Base-by-base conservation (phyloP, 192 early-diverging fungal species). In the Chytriomyces confervae region DNA sequence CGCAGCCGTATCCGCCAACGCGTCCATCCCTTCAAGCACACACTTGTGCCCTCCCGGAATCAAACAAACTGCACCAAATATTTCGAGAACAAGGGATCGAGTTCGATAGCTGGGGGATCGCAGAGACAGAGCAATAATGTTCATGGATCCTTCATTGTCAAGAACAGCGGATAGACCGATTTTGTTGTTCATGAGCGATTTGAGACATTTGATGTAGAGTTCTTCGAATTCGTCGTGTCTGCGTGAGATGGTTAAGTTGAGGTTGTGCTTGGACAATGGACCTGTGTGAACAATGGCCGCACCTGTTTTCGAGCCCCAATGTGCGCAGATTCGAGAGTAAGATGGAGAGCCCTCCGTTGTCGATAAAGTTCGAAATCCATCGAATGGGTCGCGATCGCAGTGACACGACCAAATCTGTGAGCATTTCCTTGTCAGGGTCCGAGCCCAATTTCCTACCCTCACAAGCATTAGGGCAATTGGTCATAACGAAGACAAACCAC, bases 121-220 rank as follows among this genome's bases (percentile, higher is more conserved):
- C 11, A 89, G 69, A 6, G 84, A 87, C 29, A 87, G 62, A 7
- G 87, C 86, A 66, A 89, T 87, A 23, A 84, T 79, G 51, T 82
- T 72, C 48, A 89, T 77, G 16, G 82, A 64, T 13, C 76, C 83
- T 7, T 79, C 78, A 24, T 75, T 76, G 49, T 89, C 86, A 29
- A 89, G 79, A 20, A 89, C 83, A 11, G 84, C 83, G 0, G 82
- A 83, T 18, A 89, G 69, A 36, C 87, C 87, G 47, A 86, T 85
- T 77, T 84, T 84, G 80, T 87, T 87, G 76, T 89, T 89, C 87
- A 89, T 89, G 36, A 89, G 69, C 0, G 86, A 84, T 65, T 87
- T 88, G 11, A 89, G 66, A 64, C 87, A 87, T 69, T 87, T 84
- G 69, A 89, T 87, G 69, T 87, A 84, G 7, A 89, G 79, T 48